phyloP scores from a whole-genome alignment of 768 basidiomycete species.

The Artomyces pyxidatus region DNA sequence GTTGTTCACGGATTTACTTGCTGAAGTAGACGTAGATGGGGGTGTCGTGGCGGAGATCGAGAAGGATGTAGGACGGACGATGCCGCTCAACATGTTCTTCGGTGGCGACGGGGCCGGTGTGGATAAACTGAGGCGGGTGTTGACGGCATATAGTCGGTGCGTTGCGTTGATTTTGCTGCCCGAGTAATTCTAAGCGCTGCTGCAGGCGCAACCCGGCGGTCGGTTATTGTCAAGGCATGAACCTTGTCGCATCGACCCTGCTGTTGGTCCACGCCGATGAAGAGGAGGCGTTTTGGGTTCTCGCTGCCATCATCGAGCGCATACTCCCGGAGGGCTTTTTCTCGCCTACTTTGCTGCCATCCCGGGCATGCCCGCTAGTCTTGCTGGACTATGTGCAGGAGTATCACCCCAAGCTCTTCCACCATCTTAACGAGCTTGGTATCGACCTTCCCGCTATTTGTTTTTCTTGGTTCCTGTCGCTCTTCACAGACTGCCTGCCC shows the following conservation, averaged over 20 bases:
- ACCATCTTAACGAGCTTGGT: constrained; percentile 70
- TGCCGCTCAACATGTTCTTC: constrained; percentile 95
- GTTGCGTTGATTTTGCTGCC: constrained; percentile 22
- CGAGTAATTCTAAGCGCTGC: not conserved
- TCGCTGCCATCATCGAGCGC: constrained; percentile 80
- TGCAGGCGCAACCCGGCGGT: constrained; percentile 82
- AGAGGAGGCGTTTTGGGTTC: constrained; percentile 96
- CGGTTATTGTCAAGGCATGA: constrained; percentile 95
- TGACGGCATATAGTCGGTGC: constrained; percentile 88
- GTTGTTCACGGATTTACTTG: constrained; percentile 77
- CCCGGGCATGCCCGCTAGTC: constrained; percentile 89
- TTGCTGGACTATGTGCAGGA: constrained; percentile 83
- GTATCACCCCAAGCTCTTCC: constrained; percentile 61
- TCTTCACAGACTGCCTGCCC: constrained; percentile 94
- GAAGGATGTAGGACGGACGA: constrained; percentile 88
- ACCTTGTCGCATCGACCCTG: constrained; percentile 90
- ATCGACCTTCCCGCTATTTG: constrained; percentile 92
- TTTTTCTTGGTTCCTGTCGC: constrained; percentile 96
- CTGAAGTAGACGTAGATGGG: constrained; percentile 35
- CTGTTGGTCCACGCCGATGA: constrained; percentile 90
- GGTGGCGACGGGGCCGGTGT: constrained; percentile 95
- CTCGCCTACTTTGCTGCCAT: constrained; percentile 84
- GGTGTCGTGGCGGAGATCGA: constrained; percentile 77
- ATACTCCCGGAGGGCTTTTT: constrained; percentile 92
- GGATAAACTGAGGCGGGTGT: constrained; percentile 79